A percentile compares a stretch with the other conserved stretches of the same genome.
Evolutionary conservation across 2,329 filamentous ascomycete genomes (phyloP).

Genomic region (Arthrobotrys musiformis): DNA sequence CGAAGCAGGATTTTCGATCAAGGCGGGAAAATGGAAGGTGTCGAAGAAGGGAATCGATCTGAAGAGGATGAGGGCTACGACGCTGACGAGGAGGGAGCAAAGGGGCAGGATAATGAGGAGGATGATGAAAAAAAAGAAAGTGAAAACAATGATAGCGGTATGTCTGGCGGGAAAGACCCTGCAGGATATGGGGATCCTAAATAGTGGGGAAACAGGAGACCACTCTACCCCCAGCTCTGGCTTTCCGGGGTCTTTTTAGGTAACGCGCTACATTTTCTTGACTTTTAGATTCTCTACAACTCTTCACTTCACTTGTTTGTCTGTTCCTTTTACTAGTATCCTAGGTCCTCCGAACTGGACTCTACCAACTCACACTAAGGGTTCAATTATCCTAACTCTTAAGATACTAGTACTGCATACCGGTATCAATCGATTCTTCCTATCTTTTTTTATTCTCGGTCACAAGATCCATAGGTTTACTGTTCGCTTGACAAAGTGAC

Average conservation of each 20-base stretch:
- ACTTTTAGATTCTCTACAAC: too few species aligned
- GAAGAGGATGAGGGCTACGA: background rate
- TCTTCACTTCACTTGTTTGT: too few species aligned
- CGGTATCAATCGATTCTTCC: too few species aligned
- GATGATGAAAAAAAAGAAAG: background rate
- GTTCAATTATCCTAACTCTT: too few species aligned
- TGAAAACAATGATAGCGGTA: background rate
- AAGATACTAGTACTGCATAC: too few species aligned
- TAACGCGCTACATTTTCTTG: background rate
- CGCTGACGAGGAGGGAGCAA: background rate
- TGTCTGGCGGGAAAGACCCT: background rate
- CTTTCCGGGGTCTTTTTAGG: background rate
- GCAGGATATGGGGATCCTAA: background rate
- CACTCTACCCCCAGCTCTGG: too few species aligned
- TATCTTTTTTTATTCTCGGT: too few species aligned
- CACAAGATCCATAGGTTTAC: too few species aligned
- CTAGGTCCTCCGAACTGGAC: too few species aligned
- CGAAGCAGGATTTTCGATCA: conserved; percentile 19
- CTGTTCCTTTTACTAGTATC: too few species aligned
- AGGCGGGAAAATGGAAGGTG: background rate
- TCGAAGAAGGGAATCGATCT: background rate
- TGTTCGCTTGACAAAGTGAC: too few species aligned
- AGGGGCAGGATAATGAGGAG: background rate
- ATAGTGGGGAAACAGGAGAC: background rate
- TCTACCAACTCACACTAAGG: too few species aligned